A percentile compares a stretch with the other conserved stretches of the same genome.
Conservation (phyloP, 2,329 filamentous ascomycete genomes). For the Neoarthrinium moseri region DNA sequence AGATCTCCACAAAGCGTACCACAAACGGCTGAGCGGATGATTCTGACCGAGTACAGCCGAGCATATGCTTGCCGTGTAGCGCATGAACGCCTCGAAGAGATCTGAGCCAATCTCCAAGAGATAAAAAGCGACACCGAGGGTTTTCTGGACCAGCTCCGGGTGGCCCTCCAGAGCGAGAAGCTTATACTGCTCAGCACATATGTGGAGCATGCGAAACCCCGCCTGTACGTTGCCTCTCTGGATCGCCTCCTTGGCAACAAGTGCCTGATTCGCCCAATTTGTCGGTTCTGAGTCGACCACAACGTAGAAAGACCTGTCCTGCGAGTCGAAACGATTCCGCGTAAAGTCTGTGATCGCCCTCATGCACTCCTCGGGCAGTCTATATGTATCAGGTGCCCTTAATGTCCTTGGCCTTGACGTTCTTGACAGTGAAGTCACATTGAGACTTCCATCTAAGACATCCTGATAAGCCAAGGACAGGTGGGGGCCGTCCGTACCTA, state of each 20-base stretch:
- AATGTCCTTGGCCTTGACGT: background rate
- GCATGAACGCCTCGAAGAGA: background rate
- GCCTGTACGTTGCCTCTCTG: conserved; percentile 3
- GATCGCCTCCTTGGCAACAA: conserved; percentile 5
- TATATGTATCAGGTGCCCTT: background rate
- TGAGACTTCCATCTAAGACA: background rate
- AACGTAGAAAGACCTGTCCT: background rate
- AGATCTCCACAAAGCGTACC: background rate
- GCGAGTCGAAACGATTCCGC: conserved; percentile 1
- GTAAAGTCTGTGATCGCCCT: conserved; percentile 3
- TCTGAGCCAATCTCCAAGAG: conserved; percentile 4
- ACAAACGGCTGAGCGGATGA: conserved; percentile 7
- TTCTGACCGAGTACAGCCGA: conserved; percentile 1
- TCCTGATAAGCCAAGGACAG: background rate
- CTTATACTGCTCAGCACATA: conserved; percentile 8
- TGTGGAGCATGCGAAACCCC: conserved; percentile 7
- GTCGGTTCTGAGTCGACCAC: background rate
- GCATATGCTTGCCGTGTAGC: conserved; percentile 2
- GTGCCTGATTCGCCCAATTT: conserved; percentile 4
- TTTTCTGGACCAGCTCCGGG: conserved; percentile 4
- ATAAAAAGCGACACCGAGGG: conserved; percentile 6
- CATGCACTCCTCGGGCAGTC: conserved; percentile 8
- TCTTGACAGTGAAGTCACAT: background rate
- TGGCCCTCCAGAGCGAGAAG: background rate
- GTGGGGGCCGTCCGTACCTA: too few relatives aligned